These are phyloP conservation scores for Russula earlei DNA, from an alignment of 768 basidiomycete genomes.

Conservation along the genomic window DNA sequence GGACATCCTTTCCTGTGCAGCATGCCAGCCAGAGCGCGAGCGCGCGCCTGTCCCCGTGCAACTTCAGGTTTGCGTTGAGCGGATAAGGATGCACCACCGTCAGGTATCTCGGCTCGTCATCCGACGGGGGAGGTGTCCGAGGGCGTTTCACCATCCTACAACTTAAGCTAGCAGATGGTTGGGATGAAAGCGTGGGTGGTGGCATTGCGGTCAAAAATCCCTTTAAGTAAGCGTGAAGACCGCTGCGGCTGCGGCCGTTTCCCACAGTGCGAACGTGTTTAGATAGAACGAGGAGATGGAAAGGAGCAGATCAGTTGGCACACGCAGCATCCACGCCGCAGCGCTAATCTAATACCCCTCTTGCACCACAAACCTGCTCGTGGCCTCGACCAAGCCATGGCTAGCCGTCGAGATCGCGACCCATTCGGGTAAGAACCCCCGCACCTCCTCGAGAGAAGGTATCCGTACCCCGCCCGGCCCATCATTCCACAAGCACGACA, in stretches of 20 bases:
- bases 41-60: conserved; percentile 29
- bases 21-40: conserved; percentile 38
- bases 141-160: conserved; percentile 34
- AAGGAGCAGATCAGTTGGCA: too few relatives aligned
- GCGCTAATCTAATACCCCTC: neutral
- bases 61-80: conserved; percentile 33
- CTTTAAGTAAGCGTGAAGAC: too few relatives aligned
- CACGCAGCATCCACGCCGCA: too few relatives aligned
- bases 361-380: neutral
- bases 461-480: conserved; percentile 3
- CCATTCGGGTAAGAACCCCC: conserved; percentile 16
- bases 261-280: too few relatives aligned
- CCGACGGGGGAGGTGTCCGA: conserved; percentile 33
- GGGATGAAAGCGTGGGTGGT: too few relatives aligned
- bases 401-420: conserved; percentile 10
- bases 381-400: conserved; percentile 4
- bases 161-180: neutral
- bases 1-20: conserved; percentile 28
- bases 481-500: conserved; percentile 17
- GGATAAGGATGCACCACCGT: conserved; percentile 39
- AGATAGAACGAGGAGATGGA: too few relatives aligned
- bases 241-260: too few relatives aligned
- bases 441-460: conserved; percentile 14
- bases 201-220: too few relatives aligned
- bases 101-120: conserved; percentile 38